phyloP scores from a whole-genome alignment of 2,329 filamentous ascomycete species.

The Anisogramma anomala region DNA sequence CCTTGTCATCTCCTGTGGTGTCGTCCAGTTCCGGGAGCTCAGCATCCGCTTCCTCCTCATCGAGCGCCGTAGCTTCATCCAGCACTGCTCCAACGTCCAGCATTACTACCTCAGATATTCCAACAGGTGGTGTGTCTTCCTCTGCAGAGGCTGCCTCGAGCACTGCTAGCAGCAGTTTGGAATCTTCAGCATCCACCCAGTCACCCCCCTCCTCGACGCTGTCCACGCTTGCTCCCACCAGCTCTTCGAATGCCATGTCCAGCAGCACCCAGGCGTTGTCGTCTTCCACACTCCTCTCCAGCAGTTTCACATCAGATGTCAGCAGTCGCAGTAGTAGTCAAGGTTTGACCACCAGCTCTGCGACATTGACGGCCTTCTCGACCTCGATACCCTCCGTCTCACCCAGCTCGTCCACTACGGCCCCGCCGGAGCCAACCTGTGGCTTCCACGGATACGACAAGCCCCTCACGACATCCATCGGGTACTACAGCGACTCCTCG shows the following conservation, averaged over 20 bases:
- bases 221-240: too few species aligned
- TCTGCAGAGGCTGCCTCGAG: too few species aligned
- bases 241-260: too few species aligned
- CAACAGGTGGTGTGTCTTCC: too few species aligned
- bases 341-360: background rate
- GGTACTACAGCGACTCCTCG: background rate
- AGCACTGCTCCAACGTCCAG: background rate
- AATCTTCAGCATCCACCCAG: background rate
- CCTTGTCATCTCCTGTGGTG: background rate
- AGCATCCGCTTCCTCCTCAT: background rate
- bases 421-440: background rate
- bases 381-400: background rate
- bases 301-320: background rate
- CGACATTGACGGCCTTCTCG: background rate
- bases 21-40: background rate
- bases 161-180: too few species aligned
- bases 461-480: background rate
- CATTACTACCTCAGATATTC: too few species aligned
- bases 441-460: constrained; percentile 3
- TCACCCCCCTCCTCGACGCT: too few species aligned
- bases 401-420: background rate
- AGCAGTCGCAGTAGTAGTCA: background rate
- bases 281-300: too few species aligned
- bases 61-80: background rate
- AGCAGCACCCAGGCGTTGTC: too few species aligned